Conservation (phyloP, 2,329 filamentous ascomycete species). For the Trichoderma guizhouense region DNA sequence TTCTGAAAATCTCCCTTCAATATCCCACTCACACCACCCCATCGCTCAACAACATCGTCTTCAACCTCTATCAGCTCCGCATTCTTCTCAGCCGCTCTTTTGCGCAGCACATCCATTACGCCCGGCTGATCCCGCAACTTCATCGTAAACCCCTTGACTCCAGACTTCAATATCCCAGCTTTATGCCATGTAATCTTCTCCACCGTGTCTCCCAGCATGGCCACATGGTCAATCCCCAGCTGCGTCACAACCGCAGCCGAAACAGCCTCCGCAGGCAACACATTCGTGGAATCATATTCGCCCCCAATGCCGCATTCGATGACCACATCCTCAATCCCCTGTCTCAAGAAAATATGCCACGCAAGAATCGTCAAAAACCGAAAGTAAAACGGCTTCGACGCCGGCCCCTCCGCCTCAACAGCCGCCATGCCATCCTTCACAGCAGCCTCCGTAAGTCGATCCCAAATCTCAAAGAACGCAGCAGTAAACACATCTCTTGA, state of each 20-base stretch:
- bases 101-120: slow-evolving; percentile 52
- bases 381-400: slow-evolving; percentile 84
- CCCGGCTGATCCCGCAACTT: slow-evolving; percentile 31
- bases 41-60: slow-evolving; percentile 36
- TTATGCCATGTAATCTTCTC: slow-evolving; percentile 90
- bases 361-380: slow-evolving; percentile 87
- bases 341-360: slow-evolving; percentile 73
- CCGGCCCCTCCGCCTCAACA: slow-evolving; percentile 51
- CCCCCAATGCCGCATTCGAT: slow-evolving; percentile 94
- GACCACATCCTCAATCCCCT: slow-evolving; percentile 74
- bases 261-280: slow-evolving; percentile 62
- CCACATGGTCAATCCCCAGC: slow-evolving; percentile 80
- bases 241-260: slow-evolving; percentile 72
- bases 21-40: slow-evolving; percentile 41
- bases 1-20: slow-evolving; percentile 54
- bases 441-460: slow-evolving; percentile 47
- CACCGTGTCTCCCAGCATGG: slow-evolving; percentile 74
- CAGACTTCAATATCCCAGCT: slow-evolving; percentile 75
- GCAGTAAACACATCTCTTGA: slow-evolving; percentile 64
- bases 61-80: slow-evolving; percentile 42
- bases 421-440: slow-evolving; percentile 29
- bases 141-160: slow-evolving; percentile 40
- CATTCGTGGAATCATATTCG: slow-evolving; percentile 89
- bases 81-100: slow-evolving; percentile 55
- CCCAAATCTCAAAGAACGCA: slow-evolving; percentile 86